phyloP scores from a whole-genome alignment of 495 filamentous ascomycete genomes.

The Lophiotrema nucula region DNA sequence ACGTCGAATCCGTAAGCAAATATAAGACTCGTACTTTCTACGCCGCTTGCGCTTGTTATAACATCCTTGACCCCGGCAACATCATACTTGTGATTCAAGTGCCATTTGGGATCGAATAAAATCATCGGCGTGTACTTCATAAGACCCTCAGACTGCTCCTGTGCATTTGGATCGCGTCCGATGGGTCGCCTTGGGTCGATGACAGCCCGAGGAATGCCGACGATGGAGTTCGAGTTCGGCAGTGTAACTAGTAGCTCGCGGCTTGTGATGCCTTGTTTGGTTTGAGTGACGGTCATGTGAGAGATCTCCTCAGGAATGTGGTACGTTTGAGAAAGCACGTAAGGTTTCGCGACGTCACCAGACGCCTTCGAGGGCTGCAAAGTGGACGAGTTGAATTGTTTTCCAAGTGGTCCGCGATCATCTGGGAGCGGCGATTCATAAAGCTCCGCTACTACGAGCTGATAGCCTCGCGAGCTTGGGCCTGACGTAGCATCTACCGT shows the following conservation, averaged over 20 bases:
- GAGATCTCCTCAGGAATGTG: conserved; percentile 73
- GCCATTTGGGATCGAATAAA: conserved; percentile 79
- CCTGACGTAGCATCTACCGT: conserved; percentile 45
- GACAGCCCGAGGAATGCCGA: conserved; percentile 72
- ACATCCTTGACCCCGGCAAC: conserved; percentile 72
- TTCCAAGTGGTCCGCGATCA: conserved; percentile 76
- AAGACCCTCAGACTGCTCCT: conserved; percentile 81
- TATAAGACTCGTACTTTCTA: conserved; percentile 93
- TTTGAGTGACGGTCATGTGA: conserved; percentile 79
- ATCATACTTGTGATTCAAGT: conserved; percentile 78
- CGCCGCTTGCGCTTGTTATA: conserved; percentile 66
- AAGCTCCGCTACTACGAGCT: conserved; percentile 81
- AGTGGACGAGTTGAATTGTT: conserved; percentile 68
- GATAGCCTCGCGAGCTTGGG: conserved; percentile 73
- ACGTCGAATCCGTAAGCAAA: conserved; percentile 87
- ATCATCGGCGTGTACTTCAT: conserved; percentile 70
- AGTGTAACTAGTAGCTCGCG: conserved; percentile 78
- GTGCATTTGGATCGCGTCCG: conserved; percentile 74
- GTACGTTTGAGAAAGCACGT: conserved; percentile 75
- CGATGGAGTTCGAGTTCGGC: conserved; percentile 65
- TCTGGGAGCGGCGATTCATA: conserved; percentile 83
- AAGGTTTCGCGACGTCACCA: conserved; percentile 54
- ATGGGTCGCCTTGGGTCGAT: conserved; percentile 88
- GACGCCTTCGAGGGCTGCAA: conserved; percentile 54
- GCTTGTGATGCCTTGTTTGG: conserved; percentile 87